Evolutionary conservation across 495 filamentous ascomycete species (phyloP).

Genomic region (Platismatia glauca): DNA sequence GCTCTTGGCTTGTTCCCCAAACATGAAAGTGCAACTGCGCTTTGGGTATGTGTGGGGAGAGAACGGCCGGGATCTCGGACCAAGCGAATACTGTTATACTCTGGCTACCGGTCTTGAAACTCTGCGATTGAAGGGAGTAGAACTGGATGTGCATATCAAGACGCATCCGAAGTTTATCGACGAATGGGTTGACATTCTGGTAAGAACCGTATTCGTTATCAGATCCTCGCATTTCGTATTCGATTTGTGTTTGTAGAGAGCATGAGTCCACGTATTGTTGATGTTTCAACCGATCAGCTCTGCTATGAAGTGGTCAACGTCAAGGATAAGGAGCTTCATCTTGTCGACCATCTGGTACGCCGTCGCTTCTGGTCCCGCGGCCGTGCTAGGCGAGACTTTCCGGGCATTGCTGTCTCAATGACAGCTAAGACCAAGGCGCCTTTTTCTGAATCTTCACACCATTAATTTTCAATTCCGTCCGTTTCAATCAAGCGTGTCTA

Average conservation of each 20-base stretch:
- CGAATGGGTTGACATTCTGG: constrained; percentile 3
- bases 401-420: neutral
- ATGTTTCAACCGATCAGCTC: neutral
- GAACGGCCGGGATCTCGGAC: neutral
- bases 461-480: neutral
- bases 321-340: too few species aligned
- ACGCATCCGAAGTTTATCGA: constrained; percentile 5
- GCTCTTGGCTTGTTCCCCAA: neutral
- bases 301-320: neutral
- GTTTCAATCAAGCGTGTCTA: neutral
- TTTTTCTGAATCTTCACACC: neutral
- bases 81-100: neutral
- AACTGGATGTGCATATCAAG: constrained; percentile 4
- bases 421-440: neutral
- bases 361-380: neutral
- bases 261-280: neutral
- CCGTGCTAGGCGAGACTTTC: too few species aligned
- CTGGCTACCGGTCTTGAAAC: neutral
- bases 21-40: neutral
- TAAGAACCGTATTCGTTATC: neutral
- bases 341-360: neutral
- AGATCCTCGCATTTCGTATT: neutral
- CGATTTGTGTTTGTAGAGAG: neutral
- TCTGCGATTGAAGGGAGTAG: neutral
- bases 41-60: constrained; percentile 1